Evolutionary conservation across 2,329 filamentous ascomycete genomes (phyloP).

Genomic region (Claviceps monticola): DNA sequence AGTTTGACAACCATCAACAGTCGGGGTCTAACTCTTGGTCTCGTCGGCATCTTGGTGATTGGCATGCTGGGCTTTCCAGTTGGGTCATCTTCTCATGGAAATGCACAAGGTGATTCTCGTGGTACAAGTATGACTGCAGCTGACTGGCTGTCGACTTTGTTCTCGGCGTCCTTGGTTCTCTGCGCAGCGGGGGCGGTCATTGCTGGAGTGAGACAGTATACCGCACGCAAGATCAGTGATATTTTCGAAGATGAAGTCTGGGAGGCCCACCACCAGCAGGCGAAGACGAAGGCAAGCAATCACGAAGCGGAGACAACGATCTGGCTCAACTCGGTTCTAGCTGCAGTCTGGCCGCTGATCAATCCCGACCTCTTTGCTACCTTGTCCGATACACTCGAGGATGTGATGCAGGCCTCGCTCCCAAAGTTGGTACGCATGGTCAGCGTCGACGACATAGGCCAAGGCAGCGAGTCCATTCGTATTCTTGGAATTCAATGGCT

Average conservation of each 20-base stretch:
- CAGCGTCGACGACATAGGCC: constrained; percentile 60
- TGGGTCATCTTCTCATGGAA: not conserved
- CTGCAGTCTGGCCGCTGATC: constrained; percentile 58
- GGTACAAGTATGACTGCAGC: constrained; percentile 11
- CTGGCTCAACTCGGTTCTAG: constrained; percentile 58
- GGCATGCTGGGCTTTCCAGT: constrained; percentile 5
- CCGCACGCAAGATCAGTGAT: constrained; percentile 43
- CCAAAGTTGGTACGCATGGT: constrained; percentile 60
- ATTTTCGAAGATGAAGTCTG: constrained; percentile 58
- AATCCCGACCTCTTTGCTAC: constrained; percentile 62
- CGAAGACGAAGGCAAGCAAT: constrained; percentile 26
- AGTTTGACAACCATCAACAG: constrained; percentile 19
- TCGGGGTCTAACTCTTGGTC: constrained; percentile 21
- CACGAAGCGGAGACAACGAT: constrained; percentile 48
- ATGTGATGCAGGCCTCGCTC: constrained; percentile 67
- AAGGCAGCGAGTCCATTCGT: constrained; percentile 57
- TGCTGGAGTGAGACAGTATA: constrained; percentile 41
- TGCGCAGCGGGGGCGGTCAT: constrained; percentile 22
- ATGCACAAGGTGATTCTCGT: not conserved
- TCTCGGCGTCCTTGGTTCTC: constrained; percentile 7
- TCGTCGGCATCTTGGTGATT: constrained; percentile 18
- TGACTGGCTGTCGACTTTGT: constrained; percentile 11
- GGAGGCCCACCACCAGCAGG: constrained; percentile 46
- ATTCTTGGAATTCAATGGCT: constrained; percentile 61
- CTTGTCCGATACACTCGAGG: constrained; percentile 57